Evolutionary conservation across 2,329 filamentous ascomycete species (phyloP).

Genomic region (Paraphaeosphaeria minitans): DNA sequence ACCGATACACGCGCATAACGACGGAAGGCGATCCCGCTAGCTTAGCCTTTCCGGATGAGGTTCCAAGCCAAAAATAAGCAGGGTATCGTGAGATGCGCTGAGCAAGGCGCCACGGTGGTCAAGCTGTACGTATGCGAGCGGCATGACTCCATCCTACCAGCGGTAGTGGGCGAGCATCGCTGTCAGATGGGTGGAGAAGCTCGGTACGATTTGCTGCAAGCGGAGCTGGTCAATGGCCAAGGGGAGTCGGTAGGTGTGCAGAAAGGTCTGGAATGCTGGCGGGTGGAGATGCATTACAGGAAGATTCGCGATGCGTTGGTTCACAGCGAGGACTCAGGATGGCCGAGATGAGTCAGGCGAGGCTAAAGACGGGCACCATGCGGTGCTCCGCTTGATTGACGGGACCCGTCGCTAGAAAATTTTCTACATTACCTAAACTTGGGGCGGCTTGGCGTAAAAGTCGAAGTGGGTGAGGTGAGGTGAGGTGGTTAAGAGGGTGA

Average conservation of each 20-base stretch:
- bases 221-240: slow-evolving; percentile 24
- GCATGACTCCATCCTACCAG: slow-evolving; percentile 15
- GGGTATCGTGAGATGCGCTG: slow-evolving; percentile 30
- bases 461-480: slow-evolving; percentile 12
- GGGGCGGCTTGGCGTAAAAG: slow-evolving; percentile 34
- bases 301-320: slow-evolving; percentile 18
- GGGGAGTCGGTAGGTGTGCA: slow-evolving; percentile 15
- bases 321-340: slow-evolving; percentile 21
- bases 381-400: slow-evolving; percentile 23
- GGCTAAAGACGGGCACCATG: slow-evolving; percentile 18
- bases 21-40: slow-evolving; percentile 15
- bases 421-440: slow-evolving; percentile 37
- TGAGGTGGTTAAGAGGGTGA: no score
- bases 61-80: slow-evolving; percentile 25
- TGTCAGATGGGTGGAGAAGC: slow-evolving; percentile 12
- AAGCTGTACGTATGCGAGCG: slow-evolving; percentile 2
- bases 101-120: slow-evolving; percentile 2
- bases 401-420: slow-evolving; percentile 24
- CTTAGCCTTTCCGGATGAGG: slow-evolving; percentile 3
- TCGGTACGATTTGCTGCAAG: slow-evolving; percentile 13
- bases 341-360: slow-evolving; percentile 31
- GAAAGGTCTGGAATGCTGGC: slow-evolving; percentile 36
- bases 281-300: slow-evolving; percentile 34
- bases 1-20: slow-evolving; percentile 4
- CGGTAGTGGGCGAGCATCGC: slow-evolving; percentile 9